Conservation (phyloP, 2,329 filamentous ascomycete genomes). For the Sclerotinia borealis region DNA sequence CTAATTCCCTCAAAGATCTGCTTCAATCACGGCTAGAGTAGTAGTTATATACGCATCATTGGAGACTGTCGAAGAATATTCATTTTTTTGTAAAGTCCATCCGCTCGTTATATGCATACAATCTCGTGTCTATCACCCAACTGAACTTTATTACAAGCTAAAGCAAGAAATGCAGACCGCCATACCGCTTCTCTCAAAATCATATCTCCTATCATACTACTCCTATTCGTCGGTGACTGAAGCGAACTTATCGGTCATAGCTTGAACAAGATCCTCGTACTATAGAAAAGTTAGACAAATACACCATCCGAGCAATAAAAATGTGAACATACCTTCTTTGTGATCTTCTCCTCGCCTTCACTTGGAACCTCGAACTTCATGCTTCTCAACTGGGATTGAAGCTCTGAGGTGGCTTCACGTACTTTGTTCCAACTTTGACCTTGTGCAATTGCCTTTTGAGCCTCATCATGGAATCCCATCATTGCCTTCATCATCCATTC, state of each 20-base stretch:
- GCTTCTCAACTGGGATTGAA: slow-evolving; percentile 76
- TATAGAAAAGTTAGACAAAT: slow-evolving; percentile 34
- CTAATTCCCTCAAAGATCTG: too few species aligned
- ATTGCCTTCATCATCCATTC: slow-evolving; percentile 99
- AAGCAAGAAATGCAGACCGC: slow-evolving; percentile 21
- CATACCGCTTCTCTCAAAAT: slow-evolving; percentile 10
- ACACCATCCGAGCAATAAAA: neutral
- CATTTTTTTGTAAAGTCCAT: neutral
- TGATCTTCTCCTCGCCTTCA: slow-evolving; percentile 73
- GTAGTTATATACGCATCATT: neutral
- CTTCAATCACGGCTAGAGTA: neutral
- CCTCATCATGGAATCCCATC: slow-evolving; percentile 96
- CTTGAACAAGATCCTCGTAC: slow-evolving; percentile 89
- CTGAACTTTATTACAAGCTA: slow-evolving; percentile 18
- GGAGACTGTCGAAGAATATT: neutral
- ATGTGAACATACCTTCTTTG: slow-evolving; percentile 65
- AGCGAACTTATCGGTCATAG: slow-evolving; percentile 96
- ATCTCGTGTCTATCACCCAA: slow-evolving; percentile 21
- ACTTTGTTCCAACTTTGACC: slow-evolving; percentile 92
- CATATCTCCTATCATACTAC: neutral
- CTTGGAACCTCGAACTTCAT: slow-evolving; percentile 96
- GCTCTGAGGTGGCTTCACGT: slow-evolving; percentile 79
- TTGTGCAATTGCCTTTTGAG: slow-evolving; percentile 88
- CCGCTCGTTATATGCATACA: slow-evolving; percentile 26
- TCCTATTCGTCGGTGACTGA: slow-evolving; percentile 86